Evolutionary conservation across 306 rosid species (phyloP).

Genomic region (Erythrophleum fordii): DNA sequence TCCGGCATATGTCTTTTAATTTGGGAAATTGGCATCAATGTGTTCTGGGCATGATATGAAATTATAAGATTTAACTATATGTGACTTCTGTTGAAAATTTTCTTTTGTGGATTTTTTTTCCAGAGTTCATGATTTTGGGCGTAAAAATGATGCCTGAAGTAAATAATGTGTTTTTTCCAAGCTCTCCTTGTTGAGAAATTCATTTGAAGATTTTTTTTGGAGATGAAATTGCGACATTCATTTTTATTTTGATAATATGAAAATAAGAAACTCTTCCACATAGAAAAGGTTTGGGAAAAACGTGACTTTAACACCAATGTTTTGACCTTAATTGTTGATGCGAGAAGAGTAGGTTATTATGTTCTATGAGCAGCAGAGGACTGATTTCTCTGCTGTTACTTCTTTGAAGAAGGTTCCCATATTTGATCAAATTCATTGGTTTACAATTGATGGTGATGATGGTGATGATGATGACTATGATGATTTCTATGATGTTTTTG

Average conservation of each 20-base stretch:
- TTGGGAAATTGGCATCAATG: not conserved
- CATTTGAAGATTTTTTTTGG: slow-evolving; percentile 9
- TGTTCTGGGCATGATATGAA: slow-evolving; percentile 1
- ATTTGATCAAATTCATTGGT: slow-evolving; percentile 54
- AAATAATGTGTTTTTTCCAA: not conserved
- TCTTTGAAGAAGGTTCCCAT: slow-evolving; percentile 66
- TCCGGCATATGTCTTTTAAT: not conserved
- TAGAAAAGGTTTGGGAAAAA: not conserved
- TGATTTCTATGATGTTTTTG: not conserved
- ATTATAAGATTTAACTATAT: not conserved
- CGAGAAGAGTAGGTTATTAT: slow-evolving; percentile 37
- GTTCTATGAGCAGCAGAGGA: slow-evolving; percentile 67
- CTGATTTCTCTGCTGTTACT: slow-evolving; percentile 80
- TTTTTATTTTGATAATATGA: not conserved
- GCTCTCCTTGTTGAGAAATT: slow-evolving; percentile 6
- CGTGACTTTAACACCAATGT: not conserved
- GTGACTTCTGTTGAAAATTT: not conserved
- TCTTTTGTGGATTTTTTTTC: not conserved
- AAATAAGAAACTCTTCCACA: not conserved
- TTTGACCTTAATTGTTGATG: not conserved
- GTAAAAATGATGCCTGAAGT: not conserved
- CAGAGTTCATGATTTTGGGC: slow-evolving; percentile 20
- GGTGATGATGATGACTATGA: not conserved
- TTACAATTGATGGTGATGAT: slow-evolving; percentile 38
- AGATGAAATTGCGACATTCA: not conserved